These are phyloP conservation scores for Kurtzmaniella cleridarum DNA, from an alignment of 805 yeast genomes.

Conservation along the genomic window DNA sequence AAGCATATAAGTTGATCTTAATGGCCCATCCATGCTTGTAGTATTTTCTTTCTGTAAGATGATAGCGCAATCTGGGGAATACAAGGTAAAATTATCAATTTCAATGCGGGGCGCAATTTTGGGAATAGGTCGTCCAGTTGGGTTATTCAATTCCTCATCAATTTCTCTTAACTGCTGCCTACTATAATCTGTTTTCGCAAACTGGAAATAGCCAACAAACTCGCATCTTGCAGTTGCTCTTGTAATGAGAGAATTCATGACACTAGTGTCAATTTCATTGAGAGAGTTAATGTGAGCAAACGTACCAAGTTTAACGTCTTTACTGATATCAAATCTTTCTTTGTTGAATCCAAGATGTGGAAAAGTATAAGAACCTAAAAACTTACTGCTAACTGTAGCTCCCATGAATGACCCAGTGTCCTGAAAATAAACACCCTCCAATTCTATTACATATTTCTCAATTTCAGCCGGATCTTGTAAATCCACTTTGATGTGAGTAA, in stretches of 20 bases:
- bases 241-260: conserved; percentile 30
- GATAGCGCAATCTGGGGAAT: conserved; percentile 88
- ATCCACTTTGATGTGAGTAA: conserved; percentile 22
- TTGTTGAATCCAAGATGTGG: conserved; percentile 49
- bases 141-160: conserved; percentile 67
- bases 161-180: conserved; percentile 50
- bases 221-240: conserved; percentile 54
- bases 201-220: conserved; percentile 60
- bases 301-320: conserved; percentile 37
- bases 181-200: conserved; percentile 54
- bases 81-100: conserved; percentile 54
- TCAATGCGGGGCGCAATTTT: conserved; percentile 47
- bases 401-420: conserved; percentile 58
- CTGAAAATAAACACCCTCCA: conserved; percentile 64
- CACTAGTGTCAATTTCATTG: conserved; percentile 9
- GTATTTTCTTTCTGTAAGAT: conserved; percentile 26
- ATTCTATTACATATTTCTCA: conserved; percentile 43
- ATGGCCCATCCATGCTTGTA: conserved; percentile 44
- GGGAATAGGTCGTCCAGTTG: conserved; percentile 74
- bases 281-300: conserved; percentile 30
- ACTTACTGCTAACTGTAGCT: conserved; percentile 58
- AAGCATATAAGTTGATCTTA: conserved; percentile 43
- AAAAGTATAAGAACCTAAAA: conserved; percentile 54
- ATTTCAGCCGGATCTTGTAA: conserved; percentile 43
- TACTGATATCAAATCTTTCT: conserved; percentile 37